Conservation (phyloP, 352 stramenopile genomes). For the Globisporangium parvum region DNA sequence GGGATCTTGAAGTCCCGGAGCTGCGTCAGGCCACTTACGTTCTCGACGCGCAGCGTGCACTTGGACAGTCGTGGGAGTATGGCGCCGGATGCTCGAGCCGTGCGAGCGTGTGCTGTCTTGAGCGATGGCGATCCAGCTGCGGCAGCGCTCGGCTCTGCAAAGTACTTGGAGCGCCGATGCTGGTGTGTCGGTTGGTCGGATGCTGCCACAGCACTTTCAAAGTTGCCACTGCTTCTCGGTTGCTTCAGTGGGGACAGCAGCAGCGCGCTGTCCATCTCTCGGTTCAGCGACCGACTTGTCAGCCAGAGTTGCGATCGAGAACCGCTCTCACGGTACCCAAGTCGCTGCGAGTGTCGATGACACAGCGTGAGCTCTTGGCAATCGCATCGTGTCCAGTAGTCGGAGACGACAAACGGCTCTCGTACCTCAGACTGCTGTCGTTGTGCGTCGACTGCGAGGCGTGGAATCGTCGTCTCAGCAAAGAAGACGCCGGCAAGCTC, state of each 20-base stretch:
- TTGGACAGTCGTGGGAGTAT: slow-evolving; percentile 8
- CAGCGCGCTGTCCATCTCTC: not conserved
- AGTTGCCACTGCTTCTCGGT: not conserved
- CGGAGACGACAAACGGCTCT: too few species aligned
- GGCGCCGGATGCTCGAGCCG: not conserved
- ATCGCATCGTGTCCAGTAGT: not conserved
- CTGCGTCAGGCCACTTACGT: slow-evolving; percentile 17
- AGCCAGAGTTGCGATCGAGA: slow-evolving; percentile 4
- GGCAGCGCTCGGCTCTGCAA: not conserved
- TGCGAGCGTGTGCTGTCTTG: not conserved
- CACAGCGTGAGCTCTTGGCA: not conserved
- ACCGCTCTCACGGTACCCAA: not conserved
- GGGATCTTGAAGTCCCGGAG: slow-evolving; percentile 45
- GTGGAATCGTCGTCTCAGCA: slow-evolving; percentile 7
- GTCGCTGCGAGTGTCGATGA: not conserved
- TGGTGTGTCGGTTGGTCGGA: not conserved
- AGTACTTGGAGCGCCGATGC: slow-evolving; percentile 7
- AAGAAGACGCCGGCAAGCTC: slow-evolving; percentile 16
- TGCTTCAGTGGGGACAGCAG: not conserved
- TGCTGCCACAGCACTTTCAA: not conserved
- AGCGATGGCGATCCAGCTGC: not conserved
- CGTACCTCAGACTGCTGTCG: not conserved
- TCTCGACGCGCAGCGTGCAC: slow-evolving; percentile 28
- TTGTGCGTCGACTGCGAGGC: not conserved
- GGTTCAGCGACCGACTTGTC: slow-evolving; percentile 9